Base-by-base conservation (phyloP, 2,329 filamentous ascomycete species). In the Ophiostoma sp. region DNA sequence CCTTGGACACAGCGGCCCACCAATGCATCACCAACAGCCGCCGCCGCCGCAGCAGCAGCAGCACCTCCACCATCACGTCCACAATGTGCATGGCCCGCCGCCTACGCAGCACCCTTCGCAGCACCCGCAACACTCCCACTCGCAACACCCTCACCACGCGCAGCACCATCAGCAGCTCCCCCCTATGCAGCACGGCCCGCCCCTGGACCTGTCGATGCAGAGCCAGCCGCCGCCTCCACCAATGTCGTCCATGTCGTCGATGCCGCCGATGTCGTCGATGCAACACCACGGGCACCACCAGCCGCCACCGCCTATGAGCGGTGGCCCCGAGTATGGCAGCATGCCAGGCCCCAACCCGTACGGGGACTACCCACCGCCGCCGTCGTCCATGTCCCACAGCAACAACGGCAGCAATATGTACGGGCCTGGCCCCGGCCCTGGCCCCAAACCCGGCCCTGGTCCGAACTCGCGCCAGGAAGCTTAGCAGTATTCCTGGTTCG, bases 81-180 rank as follows among this genome's bases (percentile, higher is more conserved):
- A 18, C n/a, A 16, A 16, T 16, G 47, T 14, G 12, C 47, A 52
- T 27, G 27, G 27, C 27, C 27, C 27, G 27, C 36, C 27, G 1
- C 58, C 40, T 36, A 4, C 27, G 3, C 58, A 62, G 36, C 58
- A 63, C 40, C 8, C 60, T 1, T 38, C 40, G 16, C 47, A 64
- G 4, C 38, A 66, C 52, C 14, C 65, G n/a, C 64, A 66, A 45
- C 58, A 42, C 42, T 16, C 52, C 11, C 18, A 40, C 11, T 52
- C 38, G n/a, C 67, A 68, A n/a, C 63, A 68, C 42, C 42, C 44
- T n/a, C 67, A 68, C 4, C 65, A 45, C 49, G 55, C 40, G 40
- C 66, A 62, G 14, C 66, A 67, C 8, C 66, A 47, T 7, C 66
- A 67, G 18, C 66, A 67, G 41, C 38, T 47, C 42, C 63, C 41